Evolutionary conservation across 164 flowering plant species (phyloP).

Genomic region (Sedum album): DNA sequence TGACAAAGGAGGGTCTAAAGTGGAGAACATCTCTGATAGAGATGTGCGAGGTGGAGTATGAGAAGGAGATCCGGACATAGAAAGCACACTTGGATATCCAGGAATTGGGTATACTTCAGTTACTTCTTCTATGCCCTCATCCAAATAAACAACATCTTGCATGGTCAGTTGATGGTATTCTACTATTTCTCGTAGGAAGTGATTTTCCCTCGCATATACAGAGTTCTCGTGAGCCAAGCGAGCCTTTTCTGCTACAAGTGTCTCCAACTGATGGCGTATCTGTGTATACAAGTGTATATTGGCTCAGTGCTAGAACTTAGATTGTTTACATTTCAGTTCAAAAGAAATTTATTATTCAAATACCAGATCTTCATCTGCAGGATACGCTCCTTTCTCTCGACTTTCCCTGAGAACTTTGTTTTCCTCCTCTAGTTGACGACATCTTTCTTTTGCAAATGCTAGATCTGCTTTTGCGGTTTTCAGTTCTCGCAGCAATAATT

Average conservation of each 20-base stretch:
- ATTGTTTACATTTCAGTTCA: background rate
- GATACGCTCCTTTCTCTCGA: slow-evolving; percentile 63
- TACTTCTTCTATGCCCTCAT: slow-evolving; percentile 82
- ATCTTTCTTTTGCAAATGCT: slow-evolving; percentile 88
- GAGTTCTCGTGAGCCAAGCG: slow-evolving; percentile 91
- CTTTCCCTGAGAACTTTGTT: slow-evolving; percentile 67
- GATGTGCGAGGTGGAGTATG: slow-evolving; percentile 4
- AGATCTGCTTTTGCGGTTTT: slow-evolving; percentile 90
- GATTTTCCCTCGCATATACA: slow-evolving; percentile 82
- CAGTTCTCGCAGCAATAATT: slow-evolving; percentile 80
- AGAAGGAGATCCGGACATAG: slow-evolving; percentile 8
- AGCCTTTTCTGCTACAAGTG: slow-evolving; percentile 88
- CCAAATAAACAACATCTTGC: slow-evolving; percentile 88
- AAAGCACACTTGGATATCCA: slow-evolving; percentile 6
- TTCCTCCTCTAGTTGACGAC: slow-evolving; percentile 95
- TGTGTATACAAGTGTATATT: slow-evolving; percentile 17
- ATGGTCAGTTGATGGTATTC: slow-evolving; percentile 94
- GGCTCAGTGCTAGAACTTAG: background rate
- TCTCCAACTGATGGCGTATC: slow-evolving; percentile 92
- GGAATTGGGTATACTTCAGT: slow-evolving; percentile 55
- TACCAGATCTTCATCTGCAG: slow-evolving; percentile 90
- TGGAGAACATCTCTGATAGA: slow-evolving; percentile 5
- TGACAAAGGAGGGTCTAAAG: slow-evolving; percentile 8
- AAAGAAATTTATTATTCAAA: background rate
- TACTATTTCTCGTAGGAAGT: slow-evolving; percentile 77